Conservation (phyloP, 2,329 filamentous ascomycete genomes). For the Fusarium torulosum region DNA sequence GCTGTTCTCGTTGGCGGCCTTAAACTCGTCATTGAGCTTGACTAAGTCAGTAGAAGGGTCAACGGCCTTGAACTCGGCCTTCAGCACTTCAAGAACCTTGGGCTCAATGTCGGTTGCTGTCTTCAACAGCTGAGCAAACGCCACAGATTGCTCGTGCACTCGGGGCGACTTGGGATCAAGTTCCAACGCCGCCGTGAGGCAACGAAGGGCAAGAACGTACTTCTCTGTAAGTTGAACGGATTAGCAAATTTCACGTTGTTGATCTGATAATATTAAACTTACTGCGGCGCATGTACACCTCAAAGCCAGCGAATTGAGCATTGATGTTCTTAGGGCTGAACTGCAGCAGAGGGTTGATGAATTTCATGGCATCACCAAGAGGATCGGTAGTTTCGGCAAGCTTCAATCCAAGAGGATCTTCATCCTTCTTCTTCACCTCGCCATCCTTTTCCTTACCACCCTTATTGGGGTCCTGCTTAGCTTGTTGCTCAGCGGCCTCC, state of each 20-base stretch:
- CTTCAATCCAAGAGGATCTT: conserved; percentile 86
- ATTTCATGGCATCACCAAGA: conserved; percentile 88
- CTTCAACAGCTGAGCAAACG: conserved; percentile 74
- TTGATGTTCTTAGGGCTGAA: conserved; percentile 84
- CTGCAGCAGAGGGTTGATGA: conserved; percentile 83
- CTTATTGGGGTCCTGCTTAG: conserved; percentile 88
- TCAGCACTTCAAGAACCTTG: conserved; percentile 77
- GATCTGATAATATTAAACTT: conserved; percentile 55
- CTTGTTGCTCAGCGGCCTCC: conserved; percentile 81
- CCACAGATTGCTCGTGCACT: conserved; percentile 80
- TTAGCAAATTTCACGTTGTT: not conserved
- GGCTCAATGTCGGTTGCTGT: conserved; percentile 69
- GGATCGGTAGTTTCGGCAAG: conserved; percentile 86
- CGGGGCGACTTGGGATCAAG: conserved; percentile 77
- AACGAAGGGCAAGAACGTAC: conserved; percentile 87
- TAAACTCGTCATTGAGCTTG: conserved; percentile 75
- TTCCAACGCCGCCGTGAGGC: conserved; percentile 78
- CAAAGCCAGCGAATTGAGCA: conserved; percentile 87
- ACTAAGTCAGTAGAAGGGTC: conserved; percentile 69
- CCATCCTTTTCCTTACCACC: conserved; percentile 67
- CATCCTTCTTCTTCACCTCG: conserved; percentile 86
- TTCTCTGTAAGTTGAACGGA: conserved; percentile 70
- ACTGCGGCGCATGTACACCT: conserved; percentile 89
- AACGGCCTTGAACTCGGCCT: conserved; percentile 73
- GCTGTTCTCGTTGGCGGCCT: conserved; percentile 71